phyloP scores from a whole-genome alignment of 2,329 filamentous ascomycete species.

The Aspergillus clavatus region DNA sequence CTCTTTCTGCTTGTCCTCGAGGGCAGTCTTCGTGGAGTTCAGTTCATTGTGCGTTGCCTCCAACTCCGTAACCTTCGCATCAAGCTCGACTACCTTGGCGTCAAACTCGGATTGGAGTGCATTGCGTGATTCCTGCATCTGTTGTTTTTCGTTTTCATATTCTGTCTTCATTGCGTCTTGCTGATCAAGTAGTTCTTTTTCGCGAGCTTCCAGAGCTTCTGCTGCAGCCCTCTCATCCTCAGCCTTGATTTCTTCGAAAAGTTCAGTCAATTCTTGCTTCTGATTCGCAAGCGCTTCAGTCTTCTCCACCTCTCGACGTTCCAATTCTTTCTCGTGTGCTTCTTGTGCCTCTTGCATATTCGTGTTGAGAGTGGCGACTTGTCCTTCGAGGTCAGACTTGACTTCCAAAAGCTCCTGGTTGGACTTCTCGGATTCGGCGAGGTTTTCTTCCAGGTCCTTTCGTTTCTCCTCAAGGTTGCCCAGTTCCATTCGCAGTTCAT shows the following conservation, averaged over 20 bases:
- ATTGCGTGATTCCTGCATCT: conserved; percentile 35
- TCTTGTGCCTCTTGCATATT: conserved; percentile 40
- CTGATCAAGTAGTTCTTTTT: conserved; percentile 42
- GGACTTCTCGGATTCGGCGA: conserved; percentile 42
- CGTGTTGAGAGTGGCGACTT: conserved; percentile 35
- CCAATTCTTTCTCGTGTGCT: conserved; percentile 39
- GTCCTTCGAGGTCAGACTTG: conserved; percentile 42
- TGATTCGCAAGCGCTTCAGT: conserved; percentile 36
- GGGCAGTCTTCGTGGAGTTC: conserved; percentile 21
- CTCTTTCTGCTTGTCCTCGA: conserved; percentile 27
- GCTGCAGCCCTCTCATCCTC: conserved; percentile 39
- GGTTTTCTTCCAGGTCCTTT: conserved; percentile 47
- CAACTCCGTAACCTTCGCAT: conserved; percentile 14
- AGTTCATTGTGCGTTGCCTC: conserved; percentile 22
- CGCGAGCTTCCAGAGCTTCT: conserved; percentile 34
- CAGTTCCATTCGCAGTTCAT: conserved; percentile 48
- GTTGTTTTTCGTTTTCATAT: conserved; percentile 36
- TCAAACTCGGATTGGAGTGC: conserved; percentile 35
- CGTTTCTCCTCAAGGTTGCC: conserved; percentile 49
- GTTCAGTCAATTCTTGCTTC: conserved; percentile 43
- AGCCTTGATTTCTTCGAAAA: conserved; percentile 45
- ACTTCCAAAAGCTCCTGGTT: conserved; percentile 42
- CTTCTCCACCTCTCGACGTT: conserved; percentile 30
- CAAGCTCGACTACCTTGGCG: conserved; percentile 28
- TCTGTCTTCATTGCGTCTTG: conserved; percentile 31